Evolutionary conservation across 352 stramenopile species (phyloP).

Genomic region (Phytophthora sp.): DNA sequence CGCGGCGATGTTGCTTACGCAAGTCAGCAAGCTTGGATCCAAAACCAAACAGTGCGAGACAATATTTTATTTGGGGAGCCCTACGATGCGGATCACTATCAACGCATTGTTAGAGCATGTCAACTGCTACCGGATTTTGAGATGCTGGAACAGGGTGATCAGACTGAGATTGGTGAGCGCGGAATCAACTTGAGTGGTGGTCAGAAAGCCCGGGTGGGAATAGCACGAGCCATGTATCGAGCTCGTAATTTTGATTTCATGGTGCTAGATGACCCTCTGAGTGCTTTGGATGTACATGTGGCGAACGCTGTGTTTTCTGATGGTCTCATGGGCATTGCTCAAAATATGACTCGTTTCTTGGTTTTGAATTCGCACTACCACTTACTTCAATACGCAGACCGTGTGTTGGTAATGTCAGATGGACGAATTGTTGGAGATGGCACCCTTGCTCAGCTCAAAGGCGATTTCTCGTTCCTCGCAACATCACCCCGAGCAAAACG

Average conservation of each 20-base stretch:
- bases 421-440: constrained; percentile 86
- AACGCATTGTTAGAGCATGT: constrained; percentile 73
- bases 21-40: constrained; percentile 61
- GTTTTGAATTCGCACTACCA: constrained; percentile 95
- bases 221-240: constrained; percentile 69
- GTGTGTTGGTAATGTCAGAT: constrained; percentile 74
- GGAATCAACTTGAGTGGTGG: constrained; percentile 89
- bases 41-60: constrained; percentile 53
- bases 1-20: constrained; percentile 43
- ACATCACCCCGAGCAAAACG: constrained; percentile 6
- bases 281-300: constrained; percentile 89
- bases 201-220: constrained; percentile 73
- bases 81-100: constrained; percentile 46
- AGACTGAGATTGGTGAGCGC: constrained; percentile 93
- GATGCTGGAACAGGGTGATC: constrained; percentile 85
- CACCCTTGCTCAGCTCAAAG: constrained; percentile 67
- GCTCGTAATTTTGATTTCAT: constrained; percentile 62
- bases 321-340: constrained; percentile 72
- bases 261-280: constrained; percentile 72
- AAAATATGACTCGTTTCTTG: constrained; percentile 83
- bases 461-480: constrained; percentile 35
- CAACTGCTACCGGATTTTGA: constrained; percentile 82
- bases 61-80: constrained; percentile 63
- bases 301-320: constrained; percentile 93
- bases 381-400: constrained; percentile 70